Base-by-base conservation (phyloP, 1,139 yeast species). In the Saccharomyces pastorianus region DNA sequence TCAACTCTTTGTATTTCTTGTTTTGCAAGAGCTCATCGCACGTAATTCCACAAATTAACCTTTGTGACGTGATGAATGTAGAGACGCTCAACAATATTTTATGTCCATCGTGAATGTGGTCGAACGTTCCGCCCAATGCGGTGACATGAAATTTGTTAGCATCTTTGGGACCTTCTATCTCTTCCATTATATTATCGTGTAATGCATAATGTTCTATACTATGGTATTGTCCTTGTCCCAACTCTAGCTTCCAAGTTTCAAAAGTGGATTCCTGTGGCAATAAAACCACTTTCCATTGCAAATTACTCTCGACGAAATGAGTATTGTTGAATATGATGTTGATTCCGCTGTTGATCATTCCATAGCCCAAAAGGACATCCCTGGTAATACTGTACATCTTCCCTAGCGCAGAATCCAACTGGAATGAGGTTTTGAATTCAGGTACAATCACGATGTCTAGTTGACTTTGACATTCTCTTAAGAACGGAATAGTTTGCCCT, bases 111-210 rank as follows among this genome's bases (percentile, higher is more conserved):
- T 95, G 99, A 42, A 95, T 67, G 71, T 95, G 98, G 67, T 95
- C 99, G 73, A 95, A 95, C 0, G 99, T 95, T 0, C 99, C 99
- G 0, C 99, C 99, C 0, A 91, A 84, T 0, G 95, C 95, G 13
- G 73, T 72, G 1, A 73, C 72, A 14, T 59, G 53, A 57, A 72
- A 75, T 14, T 62, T 58, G 28, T 68, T 62, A 48, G 62, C 51
- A 48, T 61, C 66, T 6, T 14, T 29, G 6, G 44, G 44, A 9
- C 44, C 44, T 3, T 17, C n/a, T 38, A 38, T 38, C n/a, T 20
- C 25, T 17, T 38, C 44, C n/a, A 20, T 20, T 9, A 11, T 20
- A 9, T 38, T 20, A 2, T 20, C 44, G 7, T 38, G 44, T 17
- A 38, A 3, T 20, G 44, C 13, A 38, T 38, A 38, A 23, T 38